phyloP scores from a whole-genome alignment of 345 rosid genomes.

The Dipteronia dyeriana region DNA sequence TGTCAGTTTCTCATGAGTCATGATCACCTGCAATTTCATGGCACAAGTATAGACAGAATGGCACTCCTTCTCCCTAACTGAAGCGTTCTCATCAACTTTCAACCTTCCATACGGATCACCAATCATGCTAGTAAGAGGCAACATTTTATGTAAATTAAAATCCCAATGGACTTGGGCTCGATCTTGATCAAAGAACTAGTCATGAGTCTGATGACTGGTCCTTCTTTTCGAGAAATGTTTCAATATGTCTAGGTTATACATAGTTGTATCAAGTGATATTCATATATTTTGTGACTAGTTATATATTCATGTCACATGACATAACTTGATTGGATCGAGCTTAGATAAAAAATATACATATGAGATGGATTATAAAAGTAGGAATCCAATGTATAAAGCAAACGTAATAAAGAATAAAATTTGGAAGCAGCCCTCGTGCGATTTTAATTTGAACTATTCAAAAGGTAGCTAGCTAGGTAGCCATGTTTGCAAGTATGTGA shows the following conservation, averaged over 20 bases:
- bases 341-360: too few relatives aligned
- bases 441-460: too few relatives aligned
- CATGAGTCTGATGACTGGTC: not conserved
- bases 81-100: not conserved
- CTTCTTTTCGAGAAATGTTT: too few relatives aligned
- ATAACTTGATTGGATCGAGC: too few relatives aligned
- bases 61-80: not conserved
- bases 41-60: not conserved
- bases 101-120: not conserved
- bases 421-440: conserved; percentile 2
- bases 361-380: too few relatives aligned
- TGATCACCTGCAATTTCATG: not conserved
- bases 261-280: too few relatives aligned
- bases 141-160: not conserved
- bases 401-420: too few relatives aligned
- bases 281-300: too few relatives aligned
- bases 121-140: too few relatives aligned
- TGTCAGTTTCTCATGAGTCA: not conserved
- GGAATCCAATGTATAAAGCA: too few relatives aligned
- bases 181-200: not conserved
- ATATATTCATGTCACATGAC: too few relatives aligned
- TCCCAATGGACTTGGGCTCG: conserved; percentile 4
- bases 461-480: not conserved
- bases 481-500: conserved; percentile 32
- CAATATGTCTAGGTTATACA: too few relatives aligned